Base-by-base conservation (phyloP, 306 rosid species). In the Sechiopsis laciniata region DNA sequence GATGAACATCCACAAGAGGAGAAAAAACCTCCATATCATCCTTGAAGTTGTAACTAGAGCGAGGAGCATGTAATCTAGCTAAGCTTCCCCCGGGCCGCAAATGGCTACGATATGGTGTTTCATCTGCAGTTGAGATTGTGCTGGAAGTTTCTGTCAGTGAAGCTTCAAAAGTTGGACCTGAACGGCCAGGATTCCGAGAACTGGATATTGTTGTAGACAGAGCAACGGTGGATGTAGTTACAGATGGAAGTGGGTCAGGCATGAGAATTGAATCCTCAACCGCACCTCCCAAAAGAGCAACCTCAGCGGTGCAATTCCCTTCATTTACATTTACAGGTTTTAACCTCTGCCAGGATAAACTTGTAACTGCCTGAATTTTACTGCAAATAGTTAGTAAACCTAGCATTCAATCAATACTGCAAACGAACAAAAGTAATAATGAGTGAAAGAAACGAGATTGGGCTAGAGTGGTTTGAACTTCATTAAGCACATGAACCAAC, bases 21-120 rank as follows among this genome's bases (percentile, higher is more conserved):
- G 99, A 95, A 83, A 95, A 95, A 42, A 95, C 96, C 79, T 91
- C 99, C 97, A 95, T 91, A 77, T 95, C 99, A 85, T 95, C 99
- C 86, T 91, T 91, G 73, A 89, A 87, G 88, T 89, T 88, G 78
- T 85, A 89, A 82, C 84, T 88, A 67, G 85, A 64, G 75, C 86
- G 95, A 56, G 99, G 88, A 82, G 97, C 87, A 76, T 91, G 88
- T 80, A 95, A 82, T 68, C 94, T 91, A 20, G 91, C 46, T 76
- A 91, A 83, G 48, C 78, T 52, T 80, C 92, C 96, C 83, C 92
- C 89, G 6, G 92, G 89, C 92, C 97, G 76, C 69, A 95, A 84
- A 89, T 82, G 92, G 85, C 70, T 84, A 61, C 89, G 82, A 2
- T 58, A 83, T 13, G 99, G 99, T 40, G 97, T 89, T 79, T 91